Evolutionary conservation across 306 rosid species (phyloP), one percentile per base, ranked within the genome.

Genomic region (Medicago lupulina): DNA sequence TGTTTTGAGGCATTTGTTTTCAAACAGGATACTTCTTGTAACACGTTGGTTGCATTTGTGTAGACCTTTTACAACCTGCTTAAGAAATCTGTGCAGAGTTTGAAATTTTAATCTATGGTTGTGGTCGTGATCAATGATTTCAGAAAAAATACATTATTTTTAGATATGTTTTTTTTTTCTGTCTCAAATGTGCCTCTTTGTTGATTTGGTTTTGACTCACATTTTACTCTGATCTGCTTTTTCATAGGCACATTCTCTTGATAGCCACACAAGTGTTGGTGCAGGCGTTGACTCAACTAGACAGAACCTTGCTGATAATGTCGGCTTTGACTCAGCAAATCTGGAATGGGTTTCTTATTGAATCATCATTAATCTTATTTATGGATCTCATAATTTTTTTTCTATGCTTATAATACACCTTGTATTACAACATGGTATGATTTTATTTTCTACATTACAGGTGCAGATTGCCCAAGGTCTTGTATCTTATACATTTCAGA

Each of bases 261-360:
- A 96, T 81, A 97, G 98, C 57, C 96, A 96, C 53, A 97, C 97
- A 78, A 96, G 98, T 86, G 92, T 96, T 46, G 98, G 98, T 79
- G 99, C 98, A 23, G 90, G 97, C 89, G 97, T 96, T 75, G 99
- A 96, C 82, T 96, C 99, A n/a, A 97, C 99, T 41, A 88, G 97
- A 79, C 98, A 96, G 86, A 96, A 96, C 85, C 92, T 96, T 70
- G 98, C 99, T 39, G 97, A 97, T 71, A 96, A 96, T 89, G 99
- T 97, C 74, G 99, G 99, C 23, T 96, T 96, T 85, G 99, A 96
- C 25, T 84, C 96, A 90, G 98, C 99, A 31, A 96, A 98, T 86
- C 84, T 96, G 93, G 99, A 90, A 83, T 72, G 92, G 62, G 39
- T 77, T 76, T 31, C 44, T 68, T 63, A 16, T 28, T 66, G 58